phyloP scores from a whole-genome alignment of 495 filamentous ascomycete genomes.

The Podospora fimiseda region DNA sequence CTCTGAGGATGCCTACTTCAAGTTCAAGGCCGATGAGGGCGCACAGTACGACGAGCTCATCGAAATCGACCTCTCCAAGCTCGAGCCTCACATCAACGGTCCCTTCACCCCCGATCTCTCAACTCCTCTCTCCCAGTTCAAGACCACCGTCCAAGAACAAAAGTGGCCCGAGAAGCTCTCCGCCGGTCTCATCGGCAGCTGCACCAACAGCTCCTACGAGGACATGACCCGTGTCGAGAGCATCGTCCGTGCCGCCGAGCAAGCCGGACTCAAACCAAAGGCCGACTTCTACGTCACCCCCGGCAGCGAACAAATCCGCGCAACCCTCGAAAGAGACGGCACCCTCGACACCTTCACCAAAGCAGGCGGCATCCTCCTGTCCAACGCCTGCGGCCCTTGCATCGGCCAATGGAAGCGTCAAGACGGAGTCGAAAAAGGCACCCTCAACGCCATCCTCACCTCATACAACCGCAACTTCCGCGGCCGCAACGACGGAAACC shows the following conservation, averaged over 20 bases:
- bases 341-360: constrained; percentile 80
- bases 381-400: constrained; percentile 93
- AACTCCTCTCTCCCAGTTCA: constrained; percentile 82
- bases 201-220: constrained; percentile 97
- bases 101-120: constrained; percentile 95
- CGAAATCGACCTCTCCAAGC: constrained; percentile 80
- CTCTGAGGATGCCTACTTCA: constrained; percentile 34
- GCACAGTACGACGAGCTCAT: constrained; percentile 86
- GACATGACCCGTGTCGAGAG: constrained; percentile 95
- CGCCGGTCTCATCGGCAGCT: constrained; percentile 91
- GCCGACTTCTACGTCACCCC: constrained; percentile 93
- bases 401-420: constrained; percentile 96
- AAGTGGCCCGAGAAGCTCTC: constrained; percentile 87
- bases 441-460: constrained; percentile 89
- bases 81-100: constrained; percentile 97
- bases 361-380: constrained; percentile 82
- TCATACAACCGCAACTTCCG: constrained; percentile 99
- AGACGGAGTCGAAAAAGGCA: constrained; percentile 73
- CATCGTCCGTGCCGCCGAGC: constrained; percentile 80
- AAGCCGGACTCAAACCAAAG: constrained; percentile 81
- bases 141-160: constrained; percentile 71
- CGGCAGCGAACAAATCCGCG: constrained; percentile 92
- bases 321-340: constrained; percentile 79
- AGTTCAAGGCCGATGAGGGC: constrained; percentile 63
- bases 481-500: constrained; percentile 94